Conservation (phyloP, 257 asterid genomes). For the Leptodermis oblonga region DNA sequence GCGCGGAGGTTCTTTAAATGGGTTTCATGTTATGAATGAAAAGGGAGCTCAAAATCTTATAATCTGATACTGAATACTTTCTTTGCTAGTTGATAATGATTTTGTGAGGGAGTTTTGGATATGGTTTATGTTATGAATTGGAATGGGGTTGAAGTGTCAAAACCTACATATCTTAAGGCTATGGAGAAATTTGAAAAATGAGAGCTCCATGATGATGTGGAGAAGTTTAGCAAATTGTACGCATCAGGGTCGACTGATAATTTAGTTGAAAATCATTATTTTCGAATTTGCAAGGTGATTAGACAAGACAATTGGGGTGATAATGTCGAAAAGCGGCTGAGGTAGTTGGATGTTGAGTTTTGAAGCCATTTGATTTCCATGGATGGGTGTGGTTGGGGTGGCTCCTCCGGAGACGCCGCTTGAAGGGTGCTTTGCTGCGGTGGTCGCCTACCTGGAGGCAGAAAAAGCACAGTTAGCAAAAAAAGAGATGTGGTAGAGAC, state of each 20-base stretch:
- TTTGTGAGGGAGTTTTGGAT: constrained; percentile 54
- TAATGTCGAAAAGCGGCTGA: constrained; percentile 53
- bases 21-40: constrained; percentile 40
- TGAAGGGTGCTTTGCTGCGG: too few relatives aligned
- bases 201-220: constrained; percentile 44
- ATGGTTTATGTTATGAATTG: constrained; percentile 48
- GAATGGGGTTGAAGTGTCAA: constrained; percentile 57
- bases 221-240: constrained; percentile 54
- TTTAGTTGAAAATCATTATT: constrained; percentile 25
- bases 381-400: too few relatives aligned
- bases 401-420: too few relatives aligned
- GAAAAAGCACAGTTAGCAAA: too few relatives aligned
- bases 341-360: constrained; percentile 42
- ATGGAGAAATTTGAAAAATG: constrained; percentile 47
- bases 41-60: constrained; percentile 68
- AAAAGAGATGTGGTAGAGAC: too few relatives aligned
- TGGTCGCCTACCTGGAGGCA: too few relatives aligned
- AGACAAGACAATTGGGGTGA: constrained; percentile 65
- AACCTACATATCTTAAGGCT: constrained; percentile 38
- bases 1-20: constrained; percentile 61
- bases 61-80: constrained; percentile 65
- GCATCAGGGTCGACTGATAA: constrained; percentile 41
- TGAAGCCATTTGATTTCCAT: constrained; percentile 48
- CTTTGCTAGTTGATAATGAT: constrained; percentile 49
- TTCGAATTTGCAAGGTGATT: constrained; percentile 44